These are phyloP conservation scores for Vitellaria paradoxa DNA, from an alignment of 179 eudicot genomes.

Conservation along the genomic window DNA sequence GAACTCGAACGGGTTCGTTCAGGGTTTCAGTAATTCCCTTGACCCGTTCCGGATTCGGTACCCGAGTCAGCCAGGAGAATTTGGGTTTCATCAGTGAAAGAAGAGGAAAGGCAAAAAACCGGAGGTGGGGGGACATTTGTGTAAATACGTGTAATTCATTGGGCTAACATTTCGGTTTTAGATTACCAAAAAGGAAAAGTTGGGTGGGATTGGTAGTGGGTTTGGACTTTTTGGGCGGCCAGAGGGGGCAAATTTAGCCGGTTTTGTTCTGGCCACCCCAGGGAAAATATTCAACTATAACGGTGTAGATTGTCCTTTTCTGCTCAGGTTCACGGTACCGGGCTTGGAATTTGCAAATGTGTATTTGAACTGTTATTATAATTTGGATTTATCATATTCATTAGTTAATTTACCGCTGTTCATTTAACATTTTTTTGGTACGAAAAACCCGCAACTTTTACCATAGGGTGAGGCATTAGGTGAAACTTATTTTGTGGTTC, in stretches of 20 bases:
- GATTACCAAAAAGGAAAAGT: background rate
- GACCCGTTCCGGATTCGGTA: constrained; percentile 53
- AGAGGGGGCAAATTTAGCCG: constrained; percentile 5
- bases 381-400: background rate
- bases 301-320: background rate
- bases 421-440: background rate
- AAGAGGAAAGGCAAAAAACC: background rate
- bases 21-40: constrained; percentile 16
- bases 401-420: background rate
- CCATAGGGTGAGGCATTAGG: no score
- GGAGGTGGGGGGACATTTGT: constrained; percentile 15
- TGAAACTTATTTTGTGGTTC: no score
- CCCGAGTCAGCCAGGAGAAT: constrained; percentile 31
- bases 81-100: constrained; percentile 32
- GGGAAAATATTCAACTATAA: background rate
- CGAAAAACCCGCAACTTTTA: no score
- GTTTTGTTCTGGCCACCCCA: constrained; percentile 6
- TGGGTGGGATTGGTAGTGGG: background rate
- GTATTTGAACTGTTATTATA: background rate
- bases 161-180: constrained; percentile 18
- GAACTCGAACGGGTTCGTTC: constrained; percentile 26
- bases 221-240: background rate
- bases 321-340: background rate
- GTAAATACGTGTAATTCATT: constrained; percentile 29
- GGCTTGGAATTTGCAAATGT: background rate